Percentiles rank a stretch among this genome's conserved stretches.
Conservation (phyloP, 306 rosid species). For the Fragaria ananassa region DNA sequence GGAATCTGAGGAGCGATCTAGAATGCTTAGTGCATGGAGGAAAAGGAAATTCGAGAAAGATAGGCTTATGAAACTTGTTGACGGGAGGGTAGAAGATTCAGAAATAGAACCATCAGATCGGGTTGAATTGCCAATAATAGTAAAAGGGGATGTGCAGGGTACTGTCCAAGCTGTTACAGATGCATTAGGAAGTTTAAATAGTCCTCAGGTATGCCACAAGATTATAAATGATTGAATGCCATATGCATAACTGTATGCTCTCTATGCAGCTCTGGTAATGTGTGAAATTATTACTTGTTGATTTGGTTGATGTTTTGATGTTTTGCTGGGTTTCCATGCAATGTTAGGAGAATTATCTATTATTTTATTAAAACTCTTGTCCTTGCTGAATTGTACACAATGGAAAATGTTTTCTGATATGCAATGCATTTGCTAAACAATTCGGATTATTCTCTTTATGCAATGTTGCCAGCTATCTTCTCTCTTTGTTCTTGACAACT, state of each 20-base stretch:
- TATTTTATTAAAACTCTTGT: neutral
- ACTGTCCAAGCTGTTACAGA: constrained; percentile 97
- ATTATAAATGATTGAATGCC: neutral
- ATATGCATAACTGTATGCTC: neutral
- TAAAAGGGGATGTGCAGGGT: constrained; percentile 96
- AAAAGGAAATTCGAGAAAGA: constrained; percentile 71
- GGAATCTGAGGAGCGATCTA: constrained; percentile 89
- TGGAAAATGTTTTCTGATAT: neutral
- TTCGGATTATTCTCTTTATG: neutral
- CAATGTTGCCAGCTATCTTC: neutral
- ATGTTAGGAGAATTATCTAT: neutral
- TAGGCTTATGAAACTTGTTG: constrained; percentile 55
- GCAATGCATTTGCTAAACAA: neutral
- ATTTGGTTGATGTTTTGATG: neutral
- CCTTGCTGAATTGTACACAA: neutral
- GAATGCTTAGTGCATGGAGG: constrained; percentile 91
- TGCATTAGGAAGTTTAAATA: constrained; percentile 73
- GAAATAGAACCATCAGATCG: constrained; percentile 55
- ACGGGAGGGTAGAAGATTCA: constrained; percentile 38
- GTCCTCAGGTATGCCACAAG: constrained; percentile 69
- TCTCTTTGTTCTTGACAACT: constrained; percentile 13
- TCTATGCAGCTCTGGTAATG: neutral
- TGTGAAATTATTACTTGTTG: neutral
- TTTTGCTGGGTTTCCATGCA: constrained; percentile 1
- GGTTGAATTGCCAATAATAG: constrained; percentile 89